A percentile compares a stretch with the other conserved stretches of the same genome.
Evolutionary conservation across 495 filamentous ascomycete genomes (phyloP).

Genomic region (Penicillium simplicissimum): DNA sequence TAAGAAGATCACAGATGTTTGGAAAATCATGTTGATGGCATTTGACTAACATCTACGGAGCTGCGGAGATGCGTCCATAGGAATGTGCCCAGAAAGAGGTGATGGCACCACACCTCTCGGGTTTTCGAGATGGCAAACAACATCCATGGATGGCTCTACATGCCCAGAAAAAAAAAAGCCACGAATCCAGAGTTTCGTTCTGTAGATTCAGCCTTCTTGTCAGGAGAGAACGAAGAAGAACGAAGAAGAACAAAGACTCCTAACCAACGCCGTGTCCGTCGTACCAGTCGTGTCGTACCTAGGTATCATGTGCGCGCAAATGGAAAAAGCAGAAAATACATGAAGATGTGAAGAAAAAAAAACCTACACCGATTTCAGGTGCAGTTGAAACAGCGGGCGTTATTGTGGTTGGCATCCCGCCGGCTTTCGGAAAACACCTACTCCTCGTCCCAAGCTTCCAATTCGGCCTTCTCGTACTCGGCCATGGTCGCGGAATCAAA

Average conservation of each 20-base stretch:
- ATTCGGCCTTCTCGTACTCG: conserved; percentile 64
- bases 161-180: neutral
- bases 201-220: neutral
- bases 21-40: neutral
- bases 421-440: conserved; percentile 12
- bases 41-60: neutral
- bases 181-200: neutral
- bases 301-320: conserved; percentile 8
- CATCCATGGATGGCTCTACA: neutral
- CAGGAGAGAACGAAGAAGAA: neutral
- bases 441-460: conserved; percentile 73
- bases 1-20: neutral
- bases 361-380: neutral
- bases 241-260: conserved; percentile 9
- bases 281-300: conserved; percentile 5
- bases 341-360: neutral
- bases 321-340: neutral
- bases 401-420: too few relatives aligned
- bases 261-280: neutral
- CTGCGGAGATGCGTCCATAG: neutral
- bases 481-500: conserved; percentile 62
- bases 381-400: neutral
- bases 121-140: neutral
- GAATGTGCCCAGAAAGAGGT: neutral
- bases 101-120: neutral